Evolutionary conservation across 805 yeast species (phyloP).

Genomic region (Komagataella pseudopastoris): DNA sequence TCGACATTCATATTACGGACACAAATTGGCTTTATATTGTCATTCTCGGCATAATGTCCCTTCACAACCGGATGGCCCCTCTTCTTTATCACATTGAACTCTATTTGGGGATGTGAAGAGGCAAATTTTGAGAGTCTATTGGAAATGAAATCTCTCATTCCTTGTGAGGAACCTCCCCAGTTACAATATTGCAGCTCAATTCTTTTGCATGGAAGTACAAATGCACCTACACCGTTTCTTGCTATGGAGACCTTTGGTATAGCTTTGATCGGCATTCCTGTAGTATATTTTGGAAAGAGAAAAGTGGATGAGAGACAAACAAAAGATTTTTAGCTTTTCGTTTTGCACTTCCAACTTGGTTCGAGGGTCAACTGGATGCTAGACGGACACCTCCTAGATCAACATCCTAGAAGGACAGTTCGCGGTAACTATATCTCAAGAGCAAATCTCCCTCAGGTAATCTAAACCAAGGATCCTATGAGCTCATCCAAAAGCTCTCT

Average conservation of each 20-base stretch:
- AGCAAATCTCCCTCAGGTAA: not conserved
- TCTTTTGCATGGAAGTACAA: conserved; percentile 59
- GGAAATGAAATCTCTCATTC: conserved; percentile 55
- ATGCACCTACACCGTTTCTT: conserved; percentile 69
- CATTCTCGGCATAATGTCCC: conserved; percentile 38
- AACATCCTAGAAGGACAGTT: not conserved
- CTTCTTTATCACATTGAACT: conserved; percentile 55
- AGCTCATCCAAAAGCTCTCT: not conserved
- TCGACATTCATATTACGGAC: conserved; percentile 57
- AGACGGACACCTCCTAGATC: not conserved
- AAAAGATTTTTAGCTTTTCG: not conserved
- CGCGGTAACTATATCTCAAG: not conserved
- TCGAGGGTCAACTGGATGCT: not conserved
- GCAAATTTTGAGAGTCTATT: conserved; percentile 45
- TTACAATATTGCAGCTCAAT: conserved; percentile 76
- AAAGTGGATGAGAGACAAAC: not conserved
- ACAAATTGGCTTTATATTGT: conserved; percentile 47
- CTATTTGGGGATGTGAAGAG: conserved; percentile 43
- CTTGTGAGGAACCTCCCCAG: conserved; percentile 91
- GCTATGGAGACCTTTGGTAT: conserved; percentile 44
- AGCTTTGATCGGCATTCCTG: conserved; percentile 42
- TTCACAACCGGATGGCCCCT: conserved; percentile 73
- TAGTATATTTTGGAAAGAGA: not conserved
- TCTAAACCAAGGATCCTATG: not conserved
- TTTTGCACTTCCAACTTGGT: not conserved